A percentile compares a stretch with the other conserved stretches of the same genome.
Evolutionary conservation across 2,329 filamentous ascomycete species (phyloP).

Genomic region (Periconia sp.): DNA sequence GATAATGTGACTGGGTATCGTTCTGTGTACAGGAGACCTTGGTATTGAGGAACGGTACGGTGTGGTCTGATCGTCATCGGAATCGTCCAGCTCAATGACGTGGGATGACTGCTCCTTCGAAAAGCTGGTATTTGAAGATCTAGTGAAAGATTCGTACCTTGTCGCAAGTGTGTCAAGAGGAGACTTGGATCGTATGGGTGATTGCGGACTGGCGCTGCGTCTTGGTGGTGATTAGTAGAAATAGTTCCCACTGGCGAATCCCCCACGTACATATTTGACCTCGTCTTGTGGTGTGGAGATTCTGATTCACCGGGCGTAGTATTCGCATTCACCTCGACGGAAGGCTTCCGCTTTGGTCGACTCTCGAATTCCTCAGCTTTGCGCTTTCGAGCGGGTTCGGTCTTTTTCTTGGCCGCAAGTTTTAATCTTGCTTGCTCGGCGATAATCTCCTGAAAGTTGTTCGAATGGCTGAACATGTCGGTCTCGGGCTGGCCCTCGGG

Average conservation of each 20-base stretch:
- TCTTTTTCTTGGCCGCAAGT: slow-evolving; percentile 26
- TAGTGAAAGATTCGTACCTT: slow-evolving; percentile 33
- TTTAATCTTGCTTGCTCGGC: slow-evolving; percentile 40
- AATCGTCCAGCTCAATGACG: slow-evolving; percentile 29
- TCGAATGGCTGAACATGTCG: slow-evolving; percentile 49
- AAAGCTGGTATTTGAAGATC: slow-evolving; percentile 13
- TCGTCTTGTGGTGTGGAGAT: slow-evolving; percentile 9
- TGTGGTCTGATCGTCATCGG: slow-evolving; percentile 20
- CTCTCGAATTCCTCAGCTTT: slow-evolving; percentile 30
- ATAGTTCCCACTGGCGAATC: too few species aligned
- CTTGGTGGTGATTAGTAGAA: slow-evolving; percentile 13
- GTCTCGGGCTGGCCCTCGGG: slow-evolving; percentile 29
- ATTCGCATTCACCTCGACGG: slow-evolving; percentile 16
- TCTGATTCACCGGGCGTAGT: slow-evolving; percentile 9
- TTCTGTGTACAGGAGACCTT: slow-evolving; percentile 7
- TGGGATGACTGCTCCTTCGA: slow-evolving; percentile 11
- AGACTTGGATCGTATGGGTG: slow-evolving; percentile 14
- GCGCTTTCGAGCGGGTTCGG: slow-evolving; percentile 24
- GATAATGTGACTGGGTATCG: slow-evolving; percentile 4
- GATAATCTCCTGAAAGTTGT: slow-evolving; percentile 42
- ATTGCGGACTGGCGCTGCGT: slow-evolving; percentile 27
- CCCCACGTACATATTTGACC: slow-evolving; percentile 13
- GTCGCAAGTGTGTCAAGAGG: slow-evolving; percentile 25
- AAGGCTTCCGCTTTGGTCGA: slow-evolving; percentile 27
- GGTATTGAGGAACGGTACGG: slow-evolving; percentile 7